Evolutionary conservation across 768 basidiomycete species (phyloP), one percentile per base, ranked within the genome.

Genomic region (Cyclocybe aegerita): DNA sequence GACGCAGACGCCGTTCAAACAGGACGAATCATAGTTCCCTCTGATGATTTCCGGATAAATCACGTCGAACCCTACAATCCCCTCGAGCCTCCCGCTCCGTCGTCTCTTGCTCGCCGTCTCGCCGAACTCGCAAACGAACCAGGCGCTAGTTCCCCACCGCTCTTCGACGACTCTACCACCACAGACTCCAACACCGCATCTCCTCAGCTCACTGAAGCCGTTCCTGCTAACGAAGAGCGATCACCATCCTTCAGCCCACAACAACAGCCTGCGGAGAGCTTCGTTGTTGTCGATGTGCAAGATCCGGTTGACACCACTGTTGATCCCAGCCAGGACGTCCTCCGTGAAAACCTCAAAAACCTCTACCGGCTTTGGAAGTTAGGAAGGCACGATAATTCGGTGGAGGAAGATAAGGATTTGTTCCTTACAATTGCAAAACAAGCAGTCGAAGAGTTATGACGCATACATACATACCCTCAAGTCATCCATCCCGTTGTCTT

Each of bases 341-440:
- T 88, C 40, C 73, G 69, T 36, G 75, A 80, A 34, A 73, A 77
- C 31, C 75, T 86, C 43, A 74, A 70, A 51, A 78, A 81, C 1
- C 62, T 89, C 36, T 86, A 80, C 63, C 69, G 63, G 29, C 72
- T 88, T 15, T 88, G 87, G 86, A 79, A 68, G 60, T 59, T 73
- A 8, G 67, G 73, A 29, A 69, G 64, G 46, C 54, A 42, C 23
- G 52, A 48, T 41, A 49, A 43, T 9, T 38, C 54, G 30, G 49
- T 39, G 5, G 60, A 56, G 3, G 50, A 59, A 3, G 70, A 73
- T 45, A 57, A 62, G 30, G 64, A 69, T 29, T 32, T 67, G 43
- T 80, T 80, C 56, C 55, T 78, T 2, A 43, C 61, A 14, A 59
- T 70, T 7, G 74, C 77, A 43, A 67, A 62, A 11, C 61, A 65